These are phyloP conservation scores for Geotrichum candidum DNA, from an alignment of 1,139 yeast genomes.

Conservation along the genomic window DNA sequence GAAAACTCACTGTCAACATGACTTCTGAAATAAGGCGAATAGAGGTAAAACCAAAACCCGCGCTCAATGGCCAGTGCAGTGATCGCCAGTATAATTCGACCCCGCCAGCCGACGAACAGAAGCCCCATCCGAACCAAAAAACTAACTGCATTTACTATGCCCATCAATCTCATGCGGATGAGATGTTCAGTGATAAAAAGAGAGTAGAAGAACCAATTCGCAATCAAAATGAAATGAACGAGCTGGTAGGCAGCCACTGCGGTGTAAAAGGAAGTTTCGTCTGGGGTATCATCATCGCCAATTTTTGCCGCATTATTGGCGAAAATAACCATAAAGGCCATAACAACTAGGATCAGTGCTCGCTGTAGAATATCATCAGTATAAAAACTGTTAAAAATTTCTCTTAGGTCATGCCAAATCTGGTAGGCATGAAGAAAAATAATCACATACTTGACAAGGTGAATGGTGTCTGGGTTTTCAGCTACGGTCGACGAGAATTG, in stretches of 20 bases:
- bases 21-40: conserved; percentile 42
- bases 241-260: conserved; percentile 27
- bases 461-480: conserved; percentile 45
- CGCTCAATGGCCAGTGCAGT: conserved; percentile 42
- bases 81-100: conserved; percentile 45
- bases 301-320: conserved; percentile 48
- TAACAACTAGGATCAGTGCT: conserved; percentile 49
- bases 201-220: conserved; percentile 39
- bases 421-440: conserved; percentile 56
- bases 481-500: conserved; percentile 53
- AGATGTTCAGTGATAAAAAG: conserved; percentile 50
- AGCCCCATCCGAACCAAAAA: conserved; percentile 36
- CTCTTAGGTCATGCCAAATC: conserved; percentile 61
- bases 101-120: conserved; percentile 41
- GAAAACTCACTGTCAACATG: conserved; percentile 42
- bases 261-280: conserved; percentile 11
- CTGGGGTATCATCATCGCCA: conserved; percentile 32
- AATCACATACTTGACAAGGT: conserved; percentile 46
- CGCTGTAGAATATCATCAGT: conserved; percentile 57
- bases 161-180: conserved; percentile 45
- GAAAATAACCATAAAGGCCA: conserved; percentile 46
- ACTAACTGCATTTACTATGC: conserved; percentile 21
- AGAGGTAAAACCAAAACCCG: conserved; percentile 24
- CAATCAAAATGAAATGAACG: conserved; percentile 23
- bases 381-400: conserved; percentile 59